Evolutionary conservation across 169 alveolate genomes (phyloP), one percentile per base, ranked within the genome.

Genomic region (Plasmodium vinckei): DNA sequence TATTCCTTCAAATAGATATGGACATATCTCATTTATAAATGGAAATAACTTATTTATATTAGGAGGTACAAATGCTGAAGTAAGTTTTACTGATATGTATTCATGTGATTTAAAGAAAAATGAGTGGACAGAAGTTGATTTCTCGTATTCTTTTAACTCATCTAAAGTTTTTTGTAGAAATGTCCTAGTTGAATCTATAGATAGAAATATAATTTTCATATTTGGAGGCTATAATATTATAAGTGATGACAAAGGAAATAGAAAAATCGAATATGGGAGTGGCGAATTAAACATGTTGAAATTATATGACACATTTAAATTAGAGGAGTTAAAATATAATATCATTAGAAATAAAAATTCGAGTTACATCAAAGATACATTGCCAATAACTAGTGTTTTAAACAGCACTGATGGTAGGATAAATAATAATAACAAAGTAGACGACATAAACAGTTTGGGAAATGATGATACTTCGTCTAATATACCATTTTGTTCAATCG

Each of bases 41-140:
- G 88, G 73, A 64, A 77, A 77, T 27, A 63, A 77, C 47, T 77
- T 77, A 23, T 77, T 77, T 69, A 77, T 77, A 49, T 77, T 77
- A 47, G 88, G 88, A n/a, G 88, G 88, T 7, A 77, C 88, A 15
- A 77, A 77, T 64, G 67, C 88, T 15, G 88, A 77, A 77, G 44
- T 77, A 5, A 77, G 88, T 68, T 77, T 77, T 51, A 77, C 42
- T 64, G 88, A 77, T 44, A 77, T 77, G 88, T 77, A 77, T 56
- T 42, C 88, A 39, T 77, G 88, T 33, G 53, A 77, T 56, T 64
- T 77, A 42, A 77, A 44, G 5, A 77, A 54, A n/a, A 77, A 64
- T 68, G 88, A 77, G 53, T 77, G 88, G 88, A 27, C 88, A 23
- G 88, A 77, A 64, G 72, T 77, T 15, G 88, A 77, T 21, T 77